phyloP scores from a whole-genome alignment of 768 basidiomycete genomes.

The Naganishia friedmannii region DNA sequence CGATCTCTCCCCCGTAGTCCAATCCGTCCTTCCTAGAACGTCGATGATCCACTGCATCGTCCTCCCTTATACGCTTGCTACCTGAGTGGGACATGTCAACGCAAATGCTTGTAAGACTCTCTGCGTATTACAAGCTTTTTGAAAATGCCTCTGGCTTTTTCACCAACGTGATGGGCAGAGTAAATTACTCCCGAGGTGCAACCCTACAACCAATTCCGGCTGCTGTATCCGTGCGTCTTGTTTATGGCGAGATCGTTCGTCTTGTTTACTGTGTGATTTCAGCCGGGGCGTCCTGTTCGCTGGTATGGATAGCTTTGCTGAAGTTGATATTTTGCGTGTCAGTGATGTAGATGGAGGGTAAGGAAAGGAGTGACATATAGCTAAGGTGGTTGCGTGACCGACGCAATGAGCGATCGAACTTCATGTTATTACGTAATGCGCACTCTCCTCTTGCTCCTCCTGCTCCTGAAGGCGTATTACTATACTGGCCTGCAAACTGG shows the following conservation, averaged over 20 bases:
- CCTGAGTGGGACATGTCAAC: constrained; percentile 23
- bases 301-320: neutral
- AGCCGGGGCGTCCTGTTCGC: too few relatives aligned
- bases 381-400: too few relatives aligned
- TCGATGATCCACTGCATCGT: neutral
- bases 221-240: neutral
- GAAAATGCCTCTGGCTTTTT: constrained; percentile 22
- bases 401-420: too few relatives aligned
- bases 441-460: too few relatives aligned
- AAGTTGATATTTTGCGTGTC: neutral
- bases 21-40: constrained; percentile 3
- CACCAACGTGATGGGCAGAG: constrained; percentile 21
- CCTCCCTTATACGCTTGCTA: constrained; percentile 21
- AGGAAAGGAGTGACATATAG: neutral
- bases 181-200: neutral
- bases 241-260: neutral
- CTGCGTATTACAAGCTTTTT: constrained; percentile 6
- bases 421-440: too few relatives aligned
- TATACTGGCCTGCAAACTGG: too few relatives aligned
- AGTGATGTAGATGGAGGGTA: too few relatives aligned
- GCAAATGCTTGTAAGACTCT: constrained; percentile 23
- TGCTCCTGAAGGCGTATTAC: too few relatives aligned
- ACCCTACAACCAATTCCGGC: neutral
- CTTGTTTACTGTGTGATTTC: neutral
- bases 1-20: constrained; percentile 1